A percentile compares a stretch with the other conserved stretches of the same genome.
These are phyloP conservation scores for Sphaerobolus stellatus DNA, from an alignment of 1,284 basidiomycete genomes.

Conservation along the genomic window DNA sequence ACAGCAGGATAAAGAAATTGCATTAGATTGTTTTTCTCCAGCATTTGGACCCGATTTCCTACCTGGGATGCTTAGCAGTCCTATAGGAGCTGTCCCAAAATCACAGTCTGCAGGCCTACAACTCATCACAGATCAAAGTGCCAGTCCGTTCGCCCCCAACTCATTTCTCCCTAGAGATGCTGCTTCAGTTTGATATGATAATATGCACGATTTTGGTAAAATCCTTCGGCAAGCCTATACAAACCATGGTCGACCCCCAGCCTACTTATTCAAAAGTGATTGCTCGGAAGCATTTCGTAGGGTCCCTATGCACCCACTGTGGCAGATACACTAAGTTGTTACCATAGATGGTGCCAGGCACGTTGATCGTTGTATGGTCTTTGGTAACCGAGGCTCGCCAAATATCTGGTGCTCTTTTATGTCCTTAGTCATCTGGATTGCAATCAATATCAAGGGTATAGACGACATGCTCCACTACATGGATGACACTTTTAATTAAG, in stretches of 20 bases:
- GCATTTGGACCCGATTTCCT: constrained; percentile 15
- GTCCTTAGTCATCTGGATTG: neutral
- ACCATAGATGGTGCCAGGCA: neutral
- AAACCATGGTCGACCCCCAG: neutral
- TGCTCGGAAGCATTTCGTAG: constrained; percentile 36
- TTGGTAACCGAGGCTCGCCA: neutral
- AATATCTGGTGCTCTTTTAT: constrained; percentile 4
- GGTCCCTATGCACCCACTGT: constrained; percentile 1
- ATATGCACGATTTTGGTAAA: constrained; percentile 13
- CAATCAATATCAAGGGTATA: neutral
- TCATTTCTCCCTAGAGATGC: constrained; percentile 12
- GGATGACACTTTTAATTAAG: neutral
- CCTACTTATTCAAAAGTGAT: constrained; percentile 40
- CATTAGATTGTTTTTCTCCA: constrained; percentile 12
- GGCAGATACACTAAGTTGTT: constrained; percentile 6
- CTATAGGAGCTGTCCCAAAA: too few relatives aligned
- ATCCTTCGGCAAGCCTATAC: neutral
- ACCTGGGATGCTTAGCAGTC: constrained; percentile 17
- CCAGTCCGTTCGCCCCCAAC: constrained; percentile 11
- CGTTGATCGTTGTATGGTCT: constrained; percentile 3
- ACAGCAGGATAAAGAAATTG: constrained; percentile 15
- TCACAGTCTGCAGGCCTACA: constrained; percentile 17
- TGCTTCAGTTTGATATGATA: constrained; percentile 10
- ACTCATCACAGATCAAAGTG: constrained; percentile 18
- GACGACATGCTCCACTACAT: constrained; percentile 5